A percentile compares a stretch with the other conserved stretches of the same genome.
Evolutionary conservation across 2,329 filamentous ascomycete species (phyloP).

Genomic region (Sclerotinia borealis): DNA sequence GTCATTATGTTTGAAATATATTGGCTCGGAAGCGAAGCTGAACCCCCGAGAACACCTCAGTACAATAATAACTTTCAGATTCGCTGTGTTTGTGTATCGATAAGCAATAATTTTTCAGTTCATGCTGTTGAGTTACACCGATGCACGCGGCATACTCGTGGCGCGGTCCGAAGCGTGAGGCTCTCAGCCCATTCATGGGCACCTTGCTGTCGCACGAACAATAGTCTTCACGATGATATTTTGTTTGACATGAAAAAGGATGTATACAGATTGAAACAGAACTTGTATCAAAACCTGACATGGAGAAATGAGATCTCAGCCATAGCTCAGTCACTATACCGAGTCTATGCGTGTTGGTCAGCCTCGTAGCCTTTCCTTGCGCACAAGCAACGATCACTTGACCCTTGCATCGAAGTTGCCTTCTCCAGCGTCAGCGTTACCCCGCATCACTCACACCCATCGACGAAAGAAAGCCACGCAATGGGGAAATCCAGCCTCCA

Average conservation of each 20-base stretch:
- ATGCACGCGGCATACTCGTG: not conserved
- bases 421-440: not conserved
- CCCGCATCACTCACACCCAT: not conserved
- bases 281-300: not conserved
- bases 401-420: not conserved
- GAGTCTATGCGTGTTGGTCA: not conserved
- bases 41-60: not conserved
- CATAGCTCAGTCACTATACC: not conserved
- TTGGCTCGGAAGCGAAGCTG: not conserved
- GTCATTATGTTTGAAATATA: not conserved
- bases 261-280: not conserved
- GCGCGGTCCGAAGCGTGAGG: not conserved
- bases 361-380: not conserved
- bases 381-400: not conserved
- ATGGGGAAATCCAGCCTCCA: not conserved
- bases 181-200: not conserved
- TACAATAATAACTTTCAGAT: not conserved
- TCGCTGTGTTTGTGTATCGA: not conserved
- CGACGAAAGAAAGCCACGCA: not conserved
- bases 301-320: not conserved
- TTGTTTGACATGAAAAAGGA: not conserved
- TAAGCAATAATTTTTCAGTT: not conserved
- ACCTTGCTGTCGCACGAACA: not conserved
- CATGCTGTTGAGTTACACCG: not conserved
- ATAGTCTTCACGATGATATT: not conserved